phyloP scores from a whole-genome alignment of 2,329 filamentous ascomycete genomes.

The Penicillium sp. region DNA sequence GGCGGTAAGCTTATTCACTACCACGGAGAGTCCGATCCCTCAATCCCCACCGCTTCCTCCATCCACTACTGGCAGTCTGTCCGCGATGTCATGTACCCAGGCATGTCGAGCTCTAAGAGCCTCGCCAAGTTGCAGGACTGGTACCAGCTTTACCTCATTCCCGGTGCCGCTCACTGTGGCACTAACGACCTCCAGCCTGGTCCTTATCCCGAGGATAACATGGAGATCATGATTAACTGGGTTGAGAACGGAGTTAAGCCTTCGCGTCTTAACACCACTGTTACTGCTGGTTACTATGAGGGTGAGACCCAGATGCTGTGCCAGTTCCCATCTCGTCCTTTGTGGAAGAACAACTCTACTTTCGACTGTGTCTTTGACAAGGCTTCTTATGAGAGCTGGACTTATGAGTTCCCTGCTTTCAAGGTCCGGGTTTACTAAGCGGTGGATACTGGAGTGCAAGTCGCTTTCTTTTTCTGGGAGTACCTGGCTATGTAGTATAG shows the following conservation, averaged over 20 bases:
- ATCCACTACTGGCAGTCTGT: constrained; percentile 59
- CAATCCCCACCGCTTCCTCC: constrained; percentile 55
- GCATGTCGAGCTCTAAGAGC: constrained; percentile 39
- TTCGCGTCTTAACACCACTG: constrained; percentile 45
- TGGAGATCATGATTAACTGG: constrained; percentile 53
- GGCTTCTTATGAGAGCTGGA: constrained; percentile 42
- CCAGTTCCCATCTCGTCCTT: constrained; percentile 35
- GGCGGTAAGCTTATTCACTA: constrained; percentile 61
- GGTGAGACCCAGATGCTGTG: constrained; percentile 38
- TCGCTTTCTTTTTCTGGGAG: neutral
- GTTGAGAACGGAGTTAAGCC: constrained; percentile 53
- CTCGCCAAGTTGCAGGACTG: constrained; percentile 50
- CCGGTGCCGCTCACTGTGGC: constrained; percentile 55
- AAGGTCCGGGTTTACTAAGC: constrained; percentile 42
- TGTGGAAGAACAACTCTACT: constrained; percentile 32
- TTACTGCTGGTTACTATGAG: constrained; percentile 29
- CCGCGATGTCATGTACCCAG: constrained; percentile 51
- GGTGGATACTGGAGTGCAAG: neutral
- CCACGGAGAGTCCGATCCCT: constrained; percentile 58
- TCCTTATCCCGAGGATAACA: constrained; percentile 48
- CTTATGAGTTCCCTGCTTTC: constrained; percentile 41
- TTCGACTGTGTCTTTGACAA: constrained; percentile 43
- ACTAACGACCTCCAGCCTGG: constrained; percentile 49
- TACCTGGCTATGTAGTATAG: neutral
- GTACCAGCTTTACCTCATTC: constrained; percentile 57